Evolutionary conservation across 2,329 filamentous ascomycete genomes (phyloP).

Genomic region (Biscogniauxia mediterranea): DNA sequence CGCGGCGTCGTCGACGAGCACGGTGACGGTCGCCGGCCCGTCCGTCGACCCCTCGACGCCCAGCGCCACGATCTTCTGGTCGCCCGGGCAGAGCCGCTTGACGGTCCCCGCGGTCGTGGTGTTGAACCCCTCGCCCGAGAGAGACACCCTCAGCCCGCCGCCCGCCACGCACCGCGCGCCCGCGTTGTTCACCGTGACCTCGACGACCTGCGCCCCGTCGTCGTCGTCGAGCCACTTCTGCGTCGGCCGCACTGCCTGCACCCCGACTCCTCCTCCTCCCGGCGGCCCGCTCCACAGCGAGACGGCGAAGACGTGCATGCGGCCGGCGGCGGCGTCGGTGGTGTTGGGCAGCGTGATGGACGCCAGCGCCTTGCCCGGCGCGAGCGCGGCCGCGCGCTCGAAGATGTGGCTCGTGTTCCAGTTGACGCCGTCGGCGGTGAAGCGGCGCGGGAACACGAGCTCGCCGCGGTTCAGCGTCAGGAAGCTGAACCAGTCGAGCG

Average conservation of each 20-base stretch:
- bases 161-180: conserved; percentile 34
- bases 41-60: conserved; percentile 34
- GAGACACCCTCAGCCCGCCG: conserved; percentile 29
- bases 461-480: conserved; percentile 46
- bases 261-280: conserved; percentile 20
- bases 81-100: conserved; percentile 42
- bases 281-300: conserved; percentile 31
- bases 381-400: conserved; percentile 40
- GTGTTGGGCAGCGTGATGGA: conserved; percentile 41
- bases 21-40: conserved; percentile 21
- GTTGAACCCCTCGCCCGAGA: conserved; percentile 39
- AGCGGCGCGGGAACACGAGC: conserved; percentile 42
- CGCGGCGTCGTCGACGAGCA: conserved; percentile 19
- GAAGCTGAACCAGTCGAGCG: conserved; percentile 43
- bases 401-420: conserved; percentile 43
- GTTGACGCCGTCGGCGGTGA: conserved; percentile 31
- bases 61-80: conserved; percentile 40
- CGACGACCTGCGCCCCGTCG: conserved; percentile 39
- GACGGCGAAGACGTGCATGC: conserved; percentile 43
- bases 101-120: conserved; percentile 40
- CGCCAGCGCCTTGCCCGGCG: conserved; percentile 36
- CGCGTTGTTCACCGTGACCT: conserved; percentile 30
- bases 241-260: conserved; percentile 42
- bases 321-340: conserved; percentile 35
- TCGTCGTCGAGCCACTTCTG: conserved; percentile 39